A percentile compares a stretch with the other conserved stretches of the same genome.
Evolutionary conservation across 1,284 basidiomycete species (phyloP).

Genomic region (Filobasidium uniguttulatum): DNA sequence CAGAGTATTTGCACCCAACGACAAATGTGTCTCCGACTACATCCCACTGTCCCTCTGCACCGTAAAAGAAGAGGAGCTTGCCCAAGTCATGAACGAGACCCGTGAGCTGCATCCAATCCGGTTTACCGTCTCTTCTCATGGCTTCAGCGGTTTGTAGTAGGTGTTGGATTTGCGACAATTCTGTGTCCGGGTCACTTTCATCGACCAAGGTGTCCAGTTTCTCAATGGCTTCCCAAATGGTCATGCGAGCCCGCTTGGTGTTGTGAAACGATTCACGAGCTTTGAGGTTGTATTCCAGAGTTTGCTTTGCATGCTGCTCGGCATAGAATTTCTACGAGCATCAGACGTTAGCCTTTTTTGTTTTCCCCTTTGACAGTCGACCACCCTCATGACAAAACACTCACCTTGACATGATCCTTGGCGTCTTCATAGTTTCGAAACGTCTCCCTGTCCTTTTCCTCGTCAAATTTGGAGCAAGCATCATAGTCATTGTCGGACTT

Average conservation of each 20-base stretch:
- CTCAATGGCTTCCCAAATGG: conserved; percentile 80
- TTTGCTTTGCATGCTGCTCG: conserved; percentile 83
- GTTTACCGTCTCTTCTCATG: conserved; percentile 73
- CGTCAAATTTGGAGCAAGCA: conserved; percentile 52
- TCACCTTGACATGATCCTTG: conserved; percentile 62
- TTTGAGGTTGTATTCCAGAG: conserved; percentile 64
- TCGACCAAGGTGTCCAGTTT: conserved; percentile 66
- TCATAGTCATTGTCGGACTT: conserved; percentile 39
- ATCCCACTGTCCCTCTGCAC: conserved; percentile 69
- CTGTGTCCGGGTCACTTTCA: conserved; percentile 27
- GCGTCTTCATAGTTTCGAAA: conserved; percentile 45
- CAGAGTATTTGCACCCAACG: conserved; percentile 70
- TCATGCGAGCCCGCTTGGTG: conserved; percentile 29
- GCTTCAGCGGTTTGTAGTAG: conserved; percentile 83
- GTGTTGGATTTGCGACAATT: conserved; percentile 73
- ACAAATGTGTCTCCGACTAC: conserved; percentile 82
- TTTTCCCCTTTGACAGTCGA: too few relatives aligned
- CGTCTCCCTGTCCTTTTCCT: conserved; percentile 56
- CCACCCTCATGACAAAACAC: conserved; percentile 18
- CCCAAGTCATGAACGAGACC: conserved; percentile 80
- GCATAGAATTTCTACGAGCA: conserved; percentile 28
- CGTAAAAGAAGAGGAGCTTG: conserved; percentile 68
- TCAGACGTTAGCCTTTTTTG: too few relatives aligned
- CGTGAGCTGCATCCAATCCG: conserved; percentile 57
- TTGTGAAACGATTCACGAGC: conserved; percentile 39